Evolutionary conservation across 139 green algal genomes (phyloP), one percentile per base, ranked within the genome.

Genomic region (Asterochloris sp.): DNA sequence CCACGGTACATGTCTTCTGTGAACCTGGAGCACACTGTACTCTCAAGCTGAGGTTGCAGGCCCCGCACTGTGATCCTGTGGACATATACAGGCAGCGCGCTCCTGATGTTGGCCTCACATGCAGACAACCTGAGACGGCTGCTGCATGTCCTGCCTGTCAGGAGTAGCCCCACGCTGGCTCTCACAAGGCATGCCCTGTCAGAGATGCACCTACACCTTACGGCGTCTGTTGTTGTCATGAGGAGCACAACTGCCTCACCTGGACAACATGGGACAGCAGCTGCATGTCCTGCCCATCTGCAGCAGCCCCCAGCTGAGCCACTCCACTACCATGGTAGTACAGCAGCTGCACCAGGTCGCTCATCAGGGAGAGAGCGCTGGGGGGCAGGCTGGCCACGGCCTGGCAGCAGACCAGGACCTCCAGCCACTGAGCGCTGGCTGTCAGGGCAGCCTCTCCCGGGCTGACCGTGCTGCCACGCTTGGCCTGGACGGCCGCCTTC

Each of bases 341-440:
- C 71, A 83, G 80, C 80, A 83, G 69, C 71, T 83, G 80, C 26
- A 78, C 80, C 8, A 83, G 60, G 61, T 83, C 71, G 10, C 54
- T 78, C 69, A 83, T 24, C 0, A 83, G 71, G 21, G 47, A 19
- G 17, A 83, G 71, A 10, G 47, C 80, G 13, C 26, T n/a, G 10
- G 80, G 2, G 69, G 60, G 69, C 12, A 83, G 60, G 8, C 60
- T 28, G 47, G n/a, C 21, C 16, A 63, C 63, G 47, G 74, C 54
- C 8, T 66, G 47, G 14, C 68, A 66, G 28, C 54, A 78, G 0
- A 69, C 69, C 24, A 83, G 80, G 60, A 73, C 26, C 13, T 69
- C 60, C 61, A 83, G 69, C 80, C 80, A 83, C 13, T 60, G 80
- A 17, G n/a, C 54, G 17, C 47, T 60, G 14, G 54, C 27, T 11